phyloP scores from a whole-genome alignment of 768 basidiomycete genomes.

The Mycena rebaudengoi region DNA sequence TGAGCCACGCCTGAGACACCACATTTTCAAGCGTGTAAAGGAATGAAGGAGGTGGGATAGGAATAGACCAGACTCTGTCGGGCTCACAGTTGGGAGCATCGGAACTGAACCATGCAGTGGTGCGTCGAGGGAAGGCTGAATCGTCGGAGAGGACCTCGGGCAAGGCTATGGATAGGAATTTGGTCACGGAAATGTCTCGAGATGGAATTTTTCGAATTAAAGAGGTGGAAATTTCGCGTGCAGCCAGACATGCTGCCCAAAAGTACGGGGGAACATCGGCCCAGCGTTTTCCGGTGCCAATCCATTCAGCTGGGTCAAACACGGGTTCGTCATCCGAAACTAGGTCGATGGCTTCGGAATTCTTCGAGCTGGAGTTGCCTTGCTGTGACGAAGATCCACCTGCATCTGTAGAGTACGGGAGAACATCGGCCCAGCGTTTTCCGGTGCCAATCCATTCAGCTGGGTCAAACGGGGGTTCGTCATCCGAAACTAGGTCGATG shows the following conservation, averaged over 20 bases:
- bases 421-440: not conserved
- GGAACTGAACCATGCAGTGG: not conserved
- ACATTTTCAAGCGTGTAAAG: not conserved
- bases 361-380: too few relatives aligned
- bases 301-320: too few relatives aligned
- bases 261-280: not conserved
- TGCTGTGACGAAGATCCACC: too few relatives aligned
- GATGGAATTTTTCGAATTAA: not conserved
- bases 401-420: too few relatives aligned
- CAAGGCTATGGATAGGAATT: not conserved
- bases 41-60: not conserved
- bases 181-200: not conserved
- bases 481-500: too few relatives aligned
- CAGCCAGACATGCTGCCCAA: not conserved
- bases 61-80: not conserved
- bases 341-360: too few relatives aligned
- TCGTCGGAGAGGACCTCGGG: not conserved
- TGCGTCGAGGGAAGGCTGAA: not conserved
- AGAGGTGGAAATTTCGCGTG: not conserved
- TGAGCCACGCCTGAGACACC: conserved; percentile 6
- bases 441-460: not conserved
- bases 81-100: not conserved
- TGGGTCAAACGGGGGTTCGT: too few relatives aligned
- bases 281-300: not conserved
- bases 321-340: too few relatives aligned